Evolutionary conservation across 2,329 filamentous ascomycete genomes (phyloP).

Genomic region (Scopulariopsis brevicaulis): DNA sequence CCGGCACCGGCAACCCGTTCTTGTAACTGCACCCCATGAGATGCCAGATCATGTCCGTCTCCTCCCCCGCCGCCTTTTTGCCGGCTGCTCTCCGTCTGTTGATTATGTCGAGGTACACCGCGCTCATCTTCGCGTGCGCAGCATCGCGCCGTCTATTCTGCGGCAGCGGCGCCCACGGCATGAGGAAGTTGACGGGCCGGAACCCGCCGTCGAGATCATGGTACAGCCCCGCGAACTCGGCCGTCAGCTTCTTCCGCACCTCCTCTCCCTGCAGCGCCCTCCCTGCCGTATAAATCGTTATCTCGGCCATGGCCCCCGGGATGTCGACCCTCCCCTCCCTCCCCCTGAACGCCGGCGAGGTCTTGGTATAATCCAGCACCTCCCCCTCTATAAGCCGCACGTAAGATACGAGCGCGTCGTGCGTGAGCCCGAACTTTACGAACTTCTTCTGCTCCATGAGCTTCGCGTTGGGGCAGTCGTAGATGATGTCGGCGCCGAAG

Average conservation of each 20-base stretch:
- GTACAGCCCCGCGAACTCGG: constrained; percentile 63
- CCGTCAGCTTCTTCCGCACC: constrained; percentile 59
- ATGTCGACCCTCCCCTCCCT: constrained; percentile 52
- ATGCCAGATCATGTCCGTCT: constrained; percentile 67
- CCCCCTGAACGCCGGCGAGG: constrained; percentile 44
- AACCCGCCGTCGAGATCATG: constrained; percentile 76
- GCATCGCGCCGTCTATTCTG: constrained; percentile 62
- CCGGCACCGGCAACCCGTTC: constrained; percentile 54
- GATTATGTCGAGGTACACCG: constrained; percentile 63
- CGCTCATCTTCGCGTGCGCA: constrained; percentile 59
- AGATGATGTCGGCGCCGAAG: constrained; percentile 71
- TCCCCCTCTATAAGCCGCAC: constrained; percentile 63
- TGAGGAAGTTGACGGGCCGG: constrained; percentile 69
- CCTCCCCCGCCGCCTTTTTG: constrained; percentile 30
- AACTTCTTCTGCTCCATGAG: constrained; percentile 87
- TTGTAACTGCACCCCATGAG: constrained; percentile 70
- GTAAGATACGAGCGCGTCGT: constrained; percentile 51
- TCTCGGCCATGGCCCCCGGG: constrained; percentile 56
- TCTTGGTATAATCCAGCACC: constrained; percentile 52
- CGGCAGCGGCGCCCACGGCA: constrained; percentile 68
- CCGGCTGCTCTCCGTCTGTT: constrained; percentile 41
- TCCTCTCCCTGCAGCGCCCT: constrained; percentile 66
- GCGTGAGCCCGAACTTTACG: constrained; percentile 60
- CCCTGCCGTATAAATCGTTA: constrained; percentile 74
- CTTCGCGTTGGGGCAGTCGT: constrained; percentile 75